These are phyloP conservation scores for Suillus spraguei DNA, from an alignment of 768 basidiomycete genomes.

Conservation along the genomic window DNA sequence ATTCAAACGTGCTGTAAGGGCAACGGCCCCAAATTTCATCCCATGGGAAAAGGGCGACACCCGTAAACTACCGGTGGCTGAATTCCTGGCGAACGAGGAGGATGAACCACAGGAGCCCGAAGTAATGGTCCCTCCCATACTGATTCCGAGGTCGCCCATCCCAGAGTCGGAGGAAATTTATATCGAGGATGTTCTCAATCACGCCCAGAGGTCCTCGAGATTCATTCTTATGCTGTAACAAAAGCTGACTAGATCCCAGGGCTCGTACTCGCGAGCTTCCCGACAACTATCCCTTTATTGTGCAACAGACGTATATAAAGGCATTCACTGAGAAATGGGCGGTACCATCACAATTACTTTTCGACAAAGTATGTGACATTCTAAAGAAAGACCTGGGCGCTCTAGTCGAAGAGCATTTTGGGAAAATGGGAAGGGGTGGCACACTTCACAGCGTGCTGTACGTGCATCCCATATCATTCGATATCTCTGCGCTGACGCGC, in stretches of 20 bases:
- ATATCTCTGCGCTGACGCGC: background rate
- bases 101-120: conserved; percentile 12
- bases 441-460: conserved; percentile 47
- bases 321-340: conserved; percentile 50
- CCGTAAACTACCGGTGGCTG: conserved; percentile 9
- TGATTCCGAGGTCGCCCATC: background rate
- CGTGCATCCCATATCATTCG: background rate
- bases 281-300: conserved; percentile 64
- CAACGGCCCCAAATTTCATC: conserved; percentile 59
- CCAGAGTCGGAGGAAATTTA: conserved; percentile 36
- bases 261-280: conserved; percentile 74
- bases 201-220: conserved; percentile 42
- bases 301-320: conserved; percentile 53
- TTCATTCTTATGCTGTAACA: background rate
- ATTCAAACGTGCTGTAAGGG: conserved; percentile 51
- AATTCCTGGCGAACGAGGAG: conserved; percentile 47
- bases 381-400: conserved; percentile 41
- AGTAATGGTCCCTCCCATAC: background rate
- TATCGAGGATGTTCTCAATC: conserved; percentile 53
- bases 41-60: conserved; percentile 41
- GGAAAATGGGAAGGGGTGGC: conserved; percentile 51
- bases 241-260: conserved; percentile 35
- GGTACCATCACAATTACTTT: conserved; percentile 47
- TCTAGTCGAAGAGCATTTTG: conserved; percentile 54
- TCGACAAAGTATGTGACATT: conserved; percentile 38